These are phyloP conservation scores for Suillus clintonianus DNA, from an alignment of 768 basidiomycete genomes.

Conservation along the genomic window DNA sequence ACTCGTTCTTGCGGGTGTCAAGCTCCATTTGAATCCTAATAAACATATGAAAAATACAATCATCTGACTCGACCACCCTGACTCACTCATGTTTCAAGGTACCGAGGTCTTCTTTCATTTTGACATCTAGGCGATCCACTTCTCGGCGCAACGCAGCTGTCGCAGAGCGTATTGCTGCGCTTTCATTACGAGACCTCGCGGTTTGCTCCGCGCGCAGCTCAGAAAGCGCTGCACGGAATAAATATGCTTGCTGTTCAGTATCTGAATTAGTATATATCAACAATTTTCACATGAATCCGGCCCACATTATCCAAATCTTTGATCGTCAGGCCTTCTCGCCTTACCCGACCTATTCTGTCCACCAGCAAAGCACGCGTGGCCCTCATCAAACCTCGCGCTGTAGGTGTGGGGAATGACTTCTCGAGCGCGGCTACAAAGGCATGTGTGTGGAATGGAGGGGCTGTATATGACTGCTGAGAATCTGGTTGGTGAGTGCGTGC, in stretches of 20 bases:
- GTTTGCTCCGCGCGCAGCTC: conserved; percentile 87
- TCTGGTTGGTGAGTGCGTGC: conserved; percentile 4
- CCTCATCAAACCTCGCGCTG: conserved; percentile 80
- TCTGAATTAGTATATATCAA: not conserved
- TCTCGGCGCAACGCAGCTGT: conserved; percentile 82
- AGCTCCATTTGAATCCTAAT: conserved; percentile 93
- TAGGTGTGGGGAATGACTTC: conserved; percentile 70
- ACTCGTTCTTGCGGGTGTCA: conserved; percentile 91
- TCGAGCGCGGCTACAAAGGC: conserved; percentile 72
- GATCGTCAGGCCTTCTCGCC: conserved; percentile 66
- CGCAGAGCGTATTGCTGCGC: conserved; percentile 75
- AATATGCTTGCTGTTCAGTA: conserved; percentile 79
- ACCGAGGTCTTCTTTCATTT: conserved; percentile 91
- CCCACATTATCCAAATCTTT: conserved; percentile 85
- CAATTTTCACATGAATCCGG: conserved; percentile 11
- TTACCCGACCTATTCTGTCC: conserved; percentile 71
- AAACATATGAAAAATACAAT: conserved; percentile 4
- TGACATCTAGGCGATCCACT: conserved; percentile 80
- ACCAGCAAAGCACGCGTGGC: conserved; percentile 80
- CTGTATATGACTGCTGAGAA: conserved; percentile 43
- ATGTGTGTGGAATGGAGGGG: conserved; percentile 84
- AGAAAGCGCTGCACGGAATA: conserved; percentile 90
- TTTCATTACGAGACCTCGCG: conserved; percentile 81
- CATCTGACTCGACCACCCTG: not conserved
- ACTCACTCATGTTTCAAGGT: conserved; percentile 92